phyloP scores from a whole-genome alignment of 768 basidiomycete species.

The Psilocybe sp. region DNA sequence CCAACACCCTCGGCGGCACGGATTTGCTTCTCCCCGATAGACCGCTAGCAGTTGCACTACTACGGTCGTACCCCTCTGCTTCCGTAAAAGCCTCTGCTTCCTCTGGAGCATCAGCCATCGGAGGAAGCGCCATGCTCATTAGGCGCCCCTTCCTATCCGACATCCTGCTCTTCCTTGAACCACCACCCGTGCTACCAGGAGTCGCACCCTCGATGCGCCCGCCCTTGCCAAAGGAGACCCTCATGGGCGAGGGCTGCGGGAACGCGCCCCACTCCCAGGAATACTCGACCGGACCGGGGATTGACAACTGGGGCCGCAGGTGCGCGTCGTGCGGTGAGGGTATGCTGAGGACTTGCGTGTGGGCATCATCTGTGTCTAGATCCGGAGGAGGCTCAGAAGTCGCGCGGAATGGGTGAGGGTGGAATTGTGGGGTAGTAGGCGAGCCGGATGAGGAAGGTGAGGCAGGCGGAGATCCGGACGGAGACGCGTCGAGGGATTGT shows the following conservation, averaged over 20 bases:
- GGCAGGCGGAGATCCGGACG: conserved; percentile 12
- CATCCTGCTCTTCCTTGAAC: conserved; percentile 27
- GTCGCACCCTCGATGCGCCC: conserved; percentile 32
- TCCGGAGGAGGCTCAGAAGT: conserved; percentile 65
- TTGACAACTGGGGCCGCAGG: conserved; percentile 8
- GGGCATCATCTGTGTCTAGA: conserved; percentile 22
- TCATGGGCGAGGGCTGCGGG: conserved; percentile 74
- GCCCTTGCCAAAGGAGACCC: conserved; percentile 47
- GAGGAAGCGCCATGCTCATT: conserved; percentile 15
- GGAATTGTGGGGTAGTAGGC: conserved; percentile 10
- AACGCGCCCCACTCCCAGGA: conserved; percentile 96
- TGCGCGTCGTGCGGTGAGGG: conserved; percentile 3
- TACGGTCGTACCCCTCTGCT: background rate
- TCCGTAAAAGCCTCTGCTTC: conserved; percentile 1
- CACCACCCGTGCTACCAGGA: conserved; percentile 14
- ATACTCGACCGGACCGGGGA: conserved; percentile 50
- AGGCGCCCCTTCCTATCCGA: conserved; percentile 18
- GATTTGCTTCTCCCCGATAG: conserved; percentile 48
- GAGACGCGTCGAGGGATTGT: conserved; percentile 3
- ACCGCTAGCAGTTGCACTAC: background rate
- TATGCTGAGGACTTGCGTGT: conserved; percentile 7
- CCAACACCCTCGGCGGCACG: conserved; percentile 53
- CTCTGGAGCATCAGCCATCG: background rate
- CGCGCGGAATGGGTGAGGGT: conserved; percentile 38
- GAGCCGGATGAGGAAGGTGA: conserved; percentile 17